A percentile compares a stretch with the other conserved stretches of the same genome.
These are phyloP conservation scores for Debaryomyces sp. DNA, from an alignment of 1,139 yeast species.

Conservation along the genomic window DNA sequence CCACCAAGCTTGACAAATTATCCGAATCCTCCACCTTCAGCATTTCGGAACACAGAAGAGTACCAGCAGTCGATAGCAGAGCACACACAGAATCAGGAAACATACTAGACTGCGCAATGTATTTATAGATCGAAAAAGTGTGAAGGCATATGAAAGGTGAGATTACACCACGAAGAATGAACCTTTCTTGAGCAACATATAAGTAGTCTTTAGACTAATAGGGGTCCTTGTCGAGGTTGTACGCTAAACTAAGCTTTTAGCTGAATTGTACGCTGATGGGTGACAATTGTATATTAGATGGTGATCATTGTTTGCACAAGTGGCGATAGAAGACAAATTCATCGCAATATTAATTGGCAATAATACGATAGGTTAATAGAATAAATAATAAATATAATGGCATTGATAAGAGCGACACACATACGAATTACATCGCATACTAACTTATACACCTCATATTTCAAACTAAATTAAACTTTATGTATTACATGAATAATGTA, in stretches of 20 bases:
- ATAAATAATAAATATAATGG: background rate
- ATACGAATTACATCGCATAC: background rate
- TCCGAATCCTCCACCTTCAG: conserved; percentile 42
- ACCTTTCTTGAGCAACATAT: background rate
- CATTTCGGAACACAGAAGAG: conserved; percentile 25
- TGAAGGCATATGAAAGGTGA: background rate
- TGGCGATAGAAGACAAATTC: background rate
- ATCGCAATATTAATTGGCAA: background rate
- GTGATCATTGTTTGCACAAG: background rate
- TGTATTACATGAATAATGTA: conserved; percentile 3
- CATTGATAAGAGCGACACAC: background rate
- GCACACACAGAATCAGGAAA: conserved; percentile 10
- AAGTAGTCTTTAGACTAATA: background rate
- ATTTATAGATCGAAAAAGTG: no score
- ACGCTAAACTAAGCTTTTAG: no score
- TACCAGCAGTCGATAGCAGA: conserved; percentile 20
- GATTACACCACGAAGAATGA: no score
- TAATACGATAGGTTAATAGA: background rate
- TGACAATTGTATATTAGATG: background rate
- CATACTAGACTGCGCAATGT: background rate
- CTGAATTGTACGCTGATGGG: background rate
- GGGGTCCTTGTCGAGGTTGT: background rate
- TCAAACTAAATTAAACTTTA: conserved; percentile 3
- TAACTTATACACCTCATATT: background rate
- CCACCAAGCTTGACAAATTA: conserved; percentile 33